Evolutionary conservation across 805 yeast genomes (phyloP), one percentile per base, ranked within the genome.

Genomic region (Ogataea chonburiensis): DNA sequence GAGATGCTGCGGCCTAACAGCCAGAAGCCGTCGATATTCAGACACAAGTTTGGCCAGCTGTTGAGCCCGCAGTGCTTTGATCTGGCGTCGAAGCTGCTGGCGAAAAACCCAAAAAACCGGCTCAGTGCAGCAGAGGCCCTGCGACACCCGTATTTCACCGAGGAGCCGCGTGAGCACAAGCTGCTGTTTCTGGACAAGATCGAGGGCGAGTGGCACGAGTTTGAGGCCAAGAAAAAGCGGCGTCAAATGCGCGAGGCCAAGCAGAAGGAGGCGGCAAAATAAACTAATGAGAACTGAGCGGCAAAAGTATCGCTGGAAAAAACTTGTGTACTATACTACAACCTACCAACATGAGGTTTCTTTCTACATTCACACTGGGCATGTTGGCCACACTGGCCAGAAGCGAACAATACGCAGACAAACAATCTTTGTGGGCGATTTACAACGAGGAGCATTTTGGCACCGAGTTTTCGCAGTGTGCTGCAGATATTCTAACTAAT

Each of bases 151-250:
- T 93, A 86, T 62, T 93, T 91, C 53, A 56, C 58, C 3, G 82
- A 78, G 31, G 80, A 75, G 5, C 96, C 96, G 0, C 46, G 50
- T 20, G 80, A 85, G 1, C 79, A 73, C 43, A 77, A 79, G 5
- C 66, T 86, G 24, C 58, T 64, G 8, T 70, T 79, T 36, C 67
- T 82, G 46, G 64, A 69, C 18, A 68, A 69, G n/a, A 60, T 79
- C 18, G 66, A 68, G 37, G 94, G 93, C 3, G 98, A 94, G 59
- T 91, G 97, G 93, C 98, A 91, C 56, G 98, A 91, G 56, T 91
- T 83, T 59, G 98, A 91, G 53, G 93, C 96, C 3, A 88, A 91
- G 60, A 81, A 79, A 63, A 74, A 83, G 50, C 68, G 86, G 44
- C 64, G 81, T 40, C 58, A 53, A 28, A 48, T 39, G 17, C 50